Conservation (phyloP, 306 rosid genomes). For the Acacia confusa region DNA sequence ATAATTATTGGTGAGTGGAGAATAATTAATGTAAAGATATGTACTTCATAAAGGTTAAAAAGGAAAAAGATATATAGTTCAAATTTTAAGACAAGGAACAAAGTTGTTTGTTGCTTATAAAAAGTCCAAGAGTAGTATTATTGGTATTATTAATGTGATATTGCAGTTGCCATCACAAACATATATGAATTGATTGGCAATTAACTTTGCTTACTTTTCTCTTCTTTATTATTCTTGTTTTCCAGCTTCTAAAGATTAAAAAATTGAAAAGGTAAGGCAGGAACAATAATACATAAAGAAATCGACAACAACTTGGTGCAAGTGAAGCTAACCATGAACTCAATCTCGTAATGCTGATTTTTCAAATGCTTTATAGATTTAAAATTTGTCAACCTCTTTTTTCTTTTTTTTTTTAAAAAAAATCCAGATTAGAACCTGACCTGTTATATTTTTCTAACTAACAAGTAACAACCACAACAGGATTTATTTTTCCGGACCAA, state of each 20-base stretch:
- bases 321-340: not conserved
- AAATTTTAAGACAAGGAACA: too few species aligned
- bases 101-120: too few species aligned
- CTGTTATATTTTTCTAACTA: not conserved
- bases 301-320: not conserved
- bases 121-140: fast-evolving
- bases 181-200: not conserved
- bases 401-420: not conserved
- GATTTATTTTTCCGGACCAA: not conserved
- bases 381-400: not conserved
- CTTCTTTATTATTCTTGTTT: constrained; percentile 6
- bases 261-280: not conserved
- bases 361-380: not conserved
- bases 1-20: fast-evolving
- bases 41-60: too few species aligned
- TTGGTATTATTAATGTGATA: not conserved
- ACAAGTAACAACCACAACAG: not conserved
- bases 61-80: too few species aligned
- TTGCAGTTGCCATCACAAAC: not conserved
- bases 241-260: not conserved
- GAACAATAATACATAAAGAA: not conserved
- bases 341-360: not conserved
- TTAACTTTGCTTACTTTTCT: not conserved
- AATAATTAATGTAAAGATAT: too few species aligned
- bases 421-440: not conserved